Base-by-base conservation (phyloP, 768 basidiomycete species). In the Trametes meyenii region DNA sequence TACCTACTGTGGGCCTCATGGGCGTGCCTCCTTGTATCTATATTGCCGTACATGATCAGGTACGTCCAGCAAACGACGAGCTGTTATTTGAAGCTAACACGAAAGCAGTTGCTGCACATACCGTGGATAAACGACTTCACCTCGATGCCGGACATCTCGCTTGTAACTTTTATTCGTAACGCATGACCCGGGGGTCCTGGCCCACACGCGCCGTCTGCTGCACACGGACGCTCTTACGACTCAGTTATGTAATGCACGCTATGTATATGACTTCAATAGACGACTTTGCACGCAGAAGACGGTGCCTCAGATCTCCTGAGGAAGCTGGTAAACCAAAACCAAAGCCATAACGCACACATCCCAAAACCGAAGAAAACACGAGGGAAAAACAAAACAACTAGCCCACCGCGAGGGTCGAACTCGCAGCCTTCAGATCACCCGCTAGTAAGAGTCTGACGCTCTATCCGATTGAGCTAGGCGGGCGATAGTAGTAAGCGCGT, bases 21-120 rank as follows among this genome's bases (percentile, higher is more conserved):
- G 70, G 88, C 80, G 26, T 83, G 83, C 70, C 77, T 92, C 39
- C 72, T 84, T 39, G 77, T 81, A 19, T 90, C 91, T 0, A 76
- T 86, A 51, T 70, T 89, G 43, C 92, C 92, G 14, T 93, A 92
- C 70, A 81, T 90, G 79, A 80, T 91, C 67, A 91, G 85, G 90
- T 90, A 63, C 46, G 85, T 71, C 17, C 12, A 16, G 7, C 44
- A 7, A 58, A 46, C 55, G 53, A 36, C 24, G 17, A 21, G 24
- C 38, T 7, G 14, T 35, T 45, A 10, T 14, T 29, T 58, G 43
- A 7, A 49, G 19, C 50, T 55, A 39, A 51, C 35, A 36, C 52
- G 6, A 7, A 38, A 44, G n/a, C 64, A 92, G 90, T 66, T 92
- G 89, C 69, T 92, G 89, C 75, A 92, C 91, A 55, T 92, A 80